Conservation (phyloP, 148 eudicot genomes). For the Nepenthes mirabilis region DNA sequence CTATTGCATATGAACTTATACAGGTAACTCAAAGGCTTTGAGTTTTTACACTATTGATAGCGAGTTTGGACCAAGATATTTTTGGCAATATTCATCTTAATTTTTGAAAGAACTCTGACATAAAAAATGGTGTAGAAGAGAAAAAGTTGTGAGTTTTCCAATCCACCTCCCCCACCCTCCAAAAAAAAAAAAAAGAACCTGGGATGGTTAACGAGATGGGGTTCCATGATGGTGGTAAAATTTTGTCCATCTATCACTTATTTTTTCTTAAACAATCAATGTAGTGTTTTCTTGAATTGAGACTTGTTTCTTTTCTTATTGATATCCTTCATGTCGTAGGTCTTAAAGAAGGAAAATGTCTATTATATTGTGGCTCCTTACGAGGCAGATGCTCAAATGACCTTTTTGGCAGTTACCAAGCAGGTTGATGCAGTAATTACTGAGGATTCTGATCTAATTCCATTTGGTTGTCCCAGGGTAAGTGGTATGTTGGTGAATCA, state of each 20-base stretch:
- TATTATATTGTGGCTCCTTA: conserved; percentile 85
- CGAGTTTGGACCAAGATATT: background rate
- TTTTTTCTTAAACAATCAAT: no score
- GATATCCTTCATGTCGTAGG: conserved; percentile 31
- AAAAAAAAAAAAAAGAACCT: no score
- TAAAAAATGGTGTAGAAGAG: no score
- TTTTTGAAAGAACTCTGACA: background rate
- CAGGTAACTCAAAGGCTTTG: conserved; percentile 33
- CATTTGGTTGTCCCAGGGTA: conserved; percentile 97
- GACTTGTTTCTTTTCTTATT: background rate
- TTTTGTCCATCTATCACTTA: no score
- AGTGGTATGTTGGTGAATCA: conserved; percentile 13
- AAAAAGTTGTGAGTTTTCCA: no score
- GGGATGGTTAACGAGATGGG: no score
- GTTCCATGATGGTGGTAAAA: no score
- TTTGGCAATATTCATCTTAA: background rate
- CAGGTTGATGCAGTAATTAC: conserved; percentile 91
- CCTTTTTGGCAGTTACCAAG: conserved; percentile 70
- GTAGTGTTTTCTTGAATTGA: no score
- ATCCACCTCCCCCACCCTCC: no score
- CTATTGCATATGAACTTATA: conserved; percentile 71
- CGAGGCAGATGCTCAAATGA: conserved; percentile 99
- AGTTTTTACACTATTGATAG: background rate
- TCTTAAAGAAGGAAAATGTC: conserved; percentile 64
- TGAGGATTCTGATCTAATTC: conserved; percentile 92